Base-by-base conservation (phyloP, 2,329 filamentous ascomycete genomes). In the Dactylonectria estremocensis region DNA sequence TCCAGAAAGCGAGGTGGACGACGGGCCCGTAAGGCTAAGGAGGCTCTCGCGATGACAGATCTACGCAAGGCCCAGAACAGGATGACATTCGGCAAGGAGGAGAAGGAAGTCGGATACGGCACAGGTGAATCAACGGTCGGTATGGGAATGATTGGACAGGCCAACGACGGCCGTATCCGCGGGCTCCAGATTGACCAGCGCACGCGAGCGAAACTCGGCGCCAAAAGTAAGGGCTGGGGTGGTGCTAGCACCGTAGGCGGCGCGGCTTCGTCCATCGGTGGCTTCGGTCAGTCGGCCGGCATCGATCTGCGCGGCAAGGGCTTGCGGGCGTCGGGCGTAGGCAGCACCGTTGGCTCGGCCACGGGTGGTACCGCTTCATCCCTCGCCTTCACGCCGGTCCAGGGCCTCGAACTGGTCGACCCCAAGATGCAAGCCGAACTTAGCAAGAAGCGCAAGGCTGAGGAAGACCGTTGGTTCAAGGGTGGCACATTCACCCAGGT, bases 171-270 rank as follows among this genome's bases (percentile, higher is more conserved):
- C n/a, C 90, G 93, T 13, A 93, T 99, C 69, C 93, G 96, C 64
- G 92, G 91, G 37, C 87, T 93, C 57, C 95, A 98, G 81, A 92
- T 99, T 77, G 96, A 99, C 79, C 93, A 96, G 79, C 91, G 95
- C 66, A 99, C 96, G 4, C 90, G 94, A 64, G 96, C 96, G 50
- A 98, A 97, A 80, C 89, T 99, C 49, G 94, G 93, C 77, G 95
- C 95, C 79, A 98, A 97, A 84, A 97, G 95, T 82, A 95, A 97
- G 76, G 96, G 96, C 28, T 99, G 96, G 96, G 95, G 95, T 62
- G 90, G 87, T 50, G 87, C 89, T 81, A 91, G 91, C 40, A 86
- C 89, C 3, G 82, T 90, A 56, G 85, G 87, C 68, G 91, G 91
- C 66, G 88, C 91, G 3, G 92, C 93, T n/a, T 95, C 95, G 1